A percentile compares a stretch with the other conserved stretches of the same genome.
phyloP scores from a whole-genome alignment of 1,284 basidiomycete genomes.

The Cutaneotrichosporon curvatum region DNA sequence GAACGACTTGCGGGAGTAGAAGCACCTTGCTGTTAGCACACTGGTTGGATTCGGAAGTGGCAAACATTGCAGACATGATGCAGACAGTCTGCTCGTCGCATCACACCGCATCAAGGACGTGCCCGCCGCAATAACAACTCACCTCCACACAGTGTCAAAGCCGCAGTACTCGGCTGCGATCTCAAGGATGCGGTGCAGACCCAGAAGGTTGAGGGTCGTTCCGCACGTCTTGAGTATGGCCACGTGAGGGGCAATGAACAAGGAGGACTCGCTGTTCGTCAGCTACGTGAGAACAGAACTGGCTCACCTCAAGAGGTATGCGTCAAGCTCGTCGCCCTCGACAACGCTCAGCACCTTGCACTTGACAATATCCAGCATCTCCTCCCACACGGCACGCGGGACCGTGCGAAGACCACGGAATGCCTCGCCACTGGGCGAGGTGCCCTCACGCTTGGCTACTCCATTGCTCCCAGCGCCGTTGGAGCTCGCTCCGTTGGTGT shows the following conservation, averaged over 20 bases:
- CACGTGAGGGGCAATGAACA: slow-evolving; percentile 93
- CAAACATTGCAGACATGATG: background rate
- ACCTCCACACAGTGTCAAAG: slow-evolving; percentile 67
- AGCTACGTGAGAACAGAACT: background rate
- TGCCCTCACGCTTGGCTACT: slow-evolving; percentile 6
- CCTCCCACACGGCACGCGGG: slow-evolving; percentile 76
- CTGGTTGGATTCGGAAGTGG: too few species aligned
- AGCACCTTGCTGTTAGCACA: slow-evolving; percentile 49
- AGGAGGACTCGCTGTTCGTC: slow-evolving; percentile 77
- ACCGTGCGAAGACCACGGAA: slow-evolving; percentile 53
- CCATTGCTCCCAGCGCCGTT: slow-evolving; percentile 1
- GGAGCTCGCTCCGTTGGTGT: background rate
- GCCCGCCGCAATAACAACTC: slow-evolving; percentile 10
- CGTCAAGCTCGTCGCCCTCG: slow-evolving; percentile 80
- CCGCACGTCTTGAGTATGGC: slow-evolving; percentile 99
- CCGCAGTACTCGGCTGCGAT: slow-evolving; percentile 74
- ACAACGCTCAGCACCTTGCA: slow-evolving; percentile 93
- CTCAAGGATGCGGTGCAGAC: slow-evolving; percentile 83
- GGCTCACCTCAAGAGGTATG: slow-evolving; percentile 84
- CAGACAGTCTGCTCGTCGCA: background rate
- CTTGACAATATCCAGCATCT: slow-evolving; percentile 93
- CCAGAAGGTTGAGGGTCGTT: slow-evolving; percentile 93
- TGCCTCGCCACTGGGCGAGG: slow-evolving; percentile 9
- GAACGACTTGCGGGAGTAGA: slow-evolving; percentile 98
- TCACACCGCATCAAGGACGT: too few species aligned